These are phyloP conservation scores for Lecanicillium sp. DNA, from an alignment of 2,329 filamentous ascomycete genomes.

Conservation along the genomic window DNA sequence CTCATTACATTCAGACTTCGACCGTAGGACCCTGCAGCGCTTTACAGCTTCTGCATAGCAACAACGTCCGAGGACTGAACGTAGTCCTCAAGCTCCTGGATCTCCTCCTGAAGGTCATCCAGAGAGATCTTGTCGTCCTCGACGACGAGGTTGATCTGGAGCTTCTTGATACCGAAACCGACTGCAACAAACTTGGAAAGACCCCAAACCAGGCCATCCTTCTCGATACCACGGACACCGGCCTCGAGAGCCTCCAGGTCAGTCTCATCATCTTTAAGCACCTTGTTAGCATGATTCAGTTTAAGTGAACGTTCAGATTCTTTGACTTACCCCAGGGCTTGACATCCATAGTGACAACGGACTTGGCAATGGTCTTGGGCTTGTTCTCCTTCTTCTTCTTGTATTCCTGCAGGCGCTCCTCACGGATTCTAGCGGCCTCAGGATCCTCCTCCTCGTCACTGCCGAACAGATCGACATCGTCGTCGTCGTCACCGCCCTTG, in stretches of 20 bases:
- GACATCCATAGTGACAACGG: slow-evolving; percentile 87
- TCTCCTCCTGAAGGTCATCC: slow-evolving; percentile 79
- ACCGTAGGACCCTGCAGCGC: slow-evolving; percentile 7
- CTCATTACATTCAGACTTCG: slow-evolving; percentile 20
- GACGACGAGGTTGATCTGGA: slow-evolving; percentile 95
- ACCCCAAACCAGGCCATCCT: slow-evolving; percentile 96
- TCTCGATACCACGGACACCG: slow-evolving; percentile 73
- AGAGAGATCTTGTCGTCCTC: slow-evolving; percentile 95
- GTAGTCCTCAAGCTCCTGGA: slow-evolving; percentile 79
- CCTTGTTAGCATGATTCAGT: slow-evolving; percentile 14
- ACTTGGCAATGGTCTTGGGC: slow-evolving; percentile 89
- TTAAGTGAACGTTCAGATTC: no score
- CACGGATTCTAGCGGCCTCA: slow-evolving; percentile 74
- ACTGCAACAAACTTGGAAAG: slow-evolving; percentile 80
- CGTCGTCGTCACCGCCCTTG: slow-evolving; percentile 64
- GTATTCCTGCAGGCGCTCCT: slow-evolving; percentile 89
- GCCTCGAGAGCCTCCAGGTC: slow-evolving; percentile 76
- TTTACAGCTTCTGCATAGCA: slow-evolving; percentile 16
- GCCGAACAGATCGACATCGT: slow-evolving; percentile 90
- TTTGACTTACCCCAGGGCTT: slow-evolving; percentile 98
- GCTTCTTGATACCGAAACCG: slow-evolving; percentile 97
- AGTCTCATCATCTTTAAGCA: slow-evolving; percentile 72
- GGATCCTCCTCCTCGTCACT: slow-evolving; percentile 90
- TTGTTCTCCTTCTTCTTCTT: slow-evolving; percentile 94
- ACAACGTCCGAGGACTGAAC: slow-evolving; percentile 53